Evolutionary conservation across 2,329 filamentous ascomycete species (phyloP).

Genomic region (Neoscytalidium dimidiatum): DNA sequence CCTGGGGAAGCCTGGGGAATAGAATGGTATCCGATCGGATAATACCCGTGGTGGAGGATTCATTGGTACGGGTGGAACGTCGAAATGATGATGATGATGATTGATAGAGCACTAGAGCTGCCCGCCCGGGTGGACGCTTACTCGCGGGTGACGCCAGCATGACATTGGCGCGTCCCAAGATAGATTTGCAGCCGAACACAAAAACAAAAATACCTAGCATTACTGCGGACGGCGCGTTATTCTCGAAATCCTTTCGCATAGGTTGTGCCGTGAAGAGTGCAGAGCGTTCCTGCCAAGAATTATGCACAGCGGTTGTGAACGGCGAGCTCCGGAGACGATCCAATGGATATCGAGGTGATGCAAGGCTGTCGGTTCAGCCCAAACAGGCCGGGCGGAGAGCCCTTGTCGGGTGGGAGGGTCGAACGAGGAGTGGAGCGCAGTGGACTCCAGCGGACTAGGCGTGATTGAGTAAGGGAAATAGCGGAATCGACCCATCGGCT

Average conservation of each 20-base stretch:
- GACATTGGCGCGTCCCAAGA: constrained; percentile 9
- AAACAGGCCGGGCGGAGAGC: not conserved
- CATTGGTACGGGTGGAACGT: not conserved
- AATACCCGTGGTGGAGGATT: constrained; percentile 9
- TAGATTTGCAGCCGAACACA: not conserved
- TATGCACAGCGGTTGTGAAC: not conserved
- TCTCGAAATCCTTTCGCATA: not conserved
- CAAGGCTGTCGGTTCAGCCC: not conserved
- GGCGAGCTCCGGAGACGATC: not conserved
- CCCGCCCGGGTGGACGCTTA: not conserved
- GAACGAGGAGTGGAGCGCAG: constrained; percentile 11
- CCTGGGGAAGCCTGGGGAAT: not conserved
- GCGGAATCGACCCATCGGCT: constrained; percentile 7
- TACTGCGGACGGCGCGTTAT: not conserved
- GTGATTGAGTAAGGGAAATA: not conserved
- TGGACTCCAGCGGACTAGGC: constrained; percentile 6
- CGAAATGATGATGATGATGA: not conserved
- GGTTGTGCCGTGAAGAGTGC: not conserved
- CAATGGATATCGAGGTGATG: constrained; percentile 2
- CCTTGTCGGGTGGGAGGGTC: not conserved
- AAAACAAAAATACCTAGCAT: not conserved
- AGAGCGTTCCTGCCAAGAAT: not conserved
- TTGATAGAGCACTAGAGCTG: not conserved
- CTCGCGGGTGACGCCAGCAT: constrained; percentile 14
- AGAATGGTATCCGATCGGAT: constrained; percentile 5